Percentiles rank a stretch among this genome's conserved stretches.
Evolutionary conservation across 352 stramenopile species (phyloP).

Genomic region (Globisporangium paddicum): DNA sequence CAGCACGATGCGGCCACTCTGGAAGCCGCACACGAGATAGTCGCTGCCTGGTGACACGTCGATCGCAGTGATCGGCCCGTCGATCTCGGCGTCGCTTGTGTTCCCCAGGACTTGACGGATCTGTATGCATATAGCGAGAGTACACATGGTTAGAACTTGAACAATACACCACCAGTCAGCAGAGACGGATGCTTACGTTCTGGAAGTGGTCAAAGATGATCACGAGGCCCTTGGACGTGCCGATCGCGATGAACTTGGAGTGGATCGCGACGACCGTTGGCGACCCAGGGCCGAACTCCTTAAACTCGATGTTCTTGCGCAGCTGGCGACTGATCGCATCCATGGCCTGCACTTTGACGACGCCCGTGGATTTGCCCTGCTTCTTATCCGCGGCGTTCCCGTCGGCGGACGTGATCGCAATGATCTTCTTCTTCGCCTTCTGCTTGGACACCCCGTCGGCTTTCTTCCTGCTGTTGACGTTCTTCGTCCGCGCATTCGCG

Average conservation of each 20-base stretch:
- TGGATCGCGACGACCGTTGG: constrained; percentile 93
- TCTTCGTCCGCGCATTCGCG: constrained; percentile 53
- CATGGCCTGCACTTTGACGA: constrained; percentile 89
- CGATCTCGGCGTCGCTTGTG: constrained; percentile 64
- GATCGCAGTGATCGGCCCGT: constrained; percentile 83
- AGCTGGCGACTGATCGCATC: constrained; percentile 87
- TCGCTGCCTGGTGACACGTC: constrained; percentile 87
- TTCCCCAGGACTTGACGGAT: constrained; percentile 88
- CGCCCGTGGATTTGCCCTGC: constrained; percentile 49
- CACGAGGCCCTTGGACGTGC: constrained; percentile 92
- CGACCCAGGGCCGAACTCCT: constrained; percentile 85
- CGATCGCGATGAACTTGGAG: constrained; percentile 96
- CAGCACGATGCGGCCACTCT: constrained; percentile 90
- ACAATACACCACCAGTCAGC: neutral
- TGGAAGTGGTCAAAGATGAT: constrained; percentile 97
- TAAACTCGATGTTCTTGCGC: constrained; percentile 90
- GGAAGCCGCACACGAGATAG: constrained; percentile 91
- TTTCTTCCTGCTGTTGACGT: constrained; percentile 30
- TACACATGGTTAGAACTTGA: neutral
- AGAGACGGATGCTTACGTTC: constrained; percentile 51
- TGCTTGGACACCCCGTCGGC: constrained; percentile 29
- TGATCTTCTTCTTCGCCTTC: constrained; percentile 41
- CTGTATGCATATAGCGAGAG: constrained; percentile 16
- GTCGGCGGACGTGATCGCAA: constrained; percentile 23
- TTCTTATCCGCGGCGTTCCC: constrained; percentile 22